A percentile compares a stretch with the other conserved stretches of the same genome.
Conservation (phyloP, 768 basidiomycete genomes). For the Mycena rosella region DNA sequence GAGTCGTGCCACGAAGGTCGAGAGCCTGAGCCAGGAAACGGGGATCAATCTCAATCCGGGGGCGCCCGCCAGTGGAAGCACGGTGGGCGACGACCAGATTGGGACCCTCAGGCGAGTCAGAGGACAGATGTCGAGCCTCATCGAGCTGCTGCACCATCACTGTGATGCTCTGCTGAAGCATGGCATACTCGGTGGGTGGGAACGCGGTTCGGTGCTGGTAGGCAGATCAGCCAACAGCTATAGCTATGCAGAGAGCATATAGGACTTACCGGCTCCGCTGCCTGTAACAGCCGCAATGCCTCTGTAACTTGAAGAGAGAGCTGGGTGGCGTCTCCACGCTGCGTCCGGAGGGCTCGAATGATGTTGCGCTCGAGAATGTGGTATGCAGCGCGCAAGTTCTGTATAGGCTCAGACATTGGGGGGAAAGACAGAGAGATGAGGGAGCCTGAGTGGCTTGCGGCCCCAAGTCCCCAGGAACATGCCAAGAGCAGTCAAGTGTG, state of each 20-base stretch:
- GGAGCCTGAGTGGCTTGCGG: too few relatives aligned
- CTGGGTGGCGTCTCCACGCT: conserved; percentile 5
- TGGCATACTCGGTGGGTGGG: background rate
- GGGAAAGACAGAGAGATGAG: too few relatives aligned
- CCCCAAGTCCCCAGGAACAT: too few relatives aligned
- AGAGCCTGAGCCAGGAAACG: background rate
- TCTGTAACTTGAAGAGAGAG: conserved; percentile 3
- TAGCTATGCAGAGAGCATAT: background rate
- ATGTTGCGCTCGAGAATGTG: conserved; percentile 22
- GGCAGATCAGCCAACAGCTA: background rate
- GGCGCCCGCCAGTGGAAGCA: background rate
- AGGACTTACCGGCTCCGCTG: conserved; percentile 1
- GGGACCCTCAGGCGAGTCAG: background rate
- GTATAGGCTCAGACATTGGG: background rate
- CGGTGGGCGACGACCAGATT: background rate
- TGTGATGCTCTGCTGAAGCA: background rate
- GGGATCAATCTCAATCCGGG: background rate
- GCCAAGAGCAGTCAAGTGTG: too few relatives aligned
- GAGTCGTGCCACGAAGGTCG: background rate
- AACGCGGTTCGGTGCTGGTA: background rate
- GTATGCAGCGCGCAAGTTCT: conserved; percentile 21
- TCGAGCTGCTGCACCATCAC: background rate
- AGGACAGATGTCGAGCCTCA: background rate
- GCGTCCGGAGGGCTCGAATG: conserved; percentile 8
- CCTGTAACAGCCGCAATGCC: background rate